phyloP scores from a whole-genome alignment of 1,284 basidiomycete genomes.

The Sanghuangporus baumii region DNA sequence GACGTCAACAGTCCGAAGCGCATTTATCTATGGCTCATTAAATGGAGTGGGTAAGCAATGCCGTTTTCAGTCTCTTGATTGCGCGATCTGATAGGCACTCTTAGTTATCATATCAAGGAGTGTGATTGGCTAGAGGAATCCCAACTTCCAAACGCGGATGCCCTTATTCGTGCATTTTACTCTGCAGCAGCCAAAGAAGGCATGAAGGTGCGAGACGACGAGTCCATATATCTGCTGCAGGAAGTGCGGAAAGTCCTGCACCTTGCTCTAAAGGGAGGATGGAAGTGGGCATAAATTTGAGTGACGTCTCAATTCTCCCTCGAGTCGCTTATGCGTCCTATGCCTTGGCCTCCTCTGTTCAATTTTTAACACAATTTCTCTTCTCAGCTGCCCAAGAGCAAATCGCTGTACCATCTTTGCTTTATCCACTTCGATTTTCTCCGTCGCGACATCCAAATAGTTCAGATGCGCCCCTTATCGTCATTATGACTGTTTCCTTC shows the following conservation, averaged over 20 bases:
- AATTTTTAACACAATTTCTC: too few relatives aligned
- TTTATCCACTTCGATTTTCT: too few relatives aligned
- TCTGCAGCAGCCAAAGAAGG: background rate
- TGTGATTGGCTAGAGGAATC: conserved; percentile 3
- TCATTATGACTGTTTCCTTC: too few relatives aligned
- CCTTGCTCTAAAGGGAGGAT: background rate
- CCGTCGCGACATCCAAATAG: too few relatives aligned
- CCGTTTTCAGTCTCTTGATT: background rate
- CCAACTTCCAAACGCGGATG: background rate
- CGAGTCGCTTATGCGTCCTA: too few relatives aligned
- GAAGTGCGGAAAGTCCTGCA: background rate
- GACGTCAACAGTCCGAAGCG: background rate
- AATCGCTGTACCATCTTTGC: too few relatives aligned
- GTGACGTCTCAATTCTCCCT: too few relatives aligned
- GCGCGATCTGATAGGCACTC: background rate
- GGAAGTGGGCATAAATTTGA: background rate
- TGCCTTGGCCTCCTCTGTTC: too few relatives aligned
- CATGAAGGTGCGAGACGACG: background rate
- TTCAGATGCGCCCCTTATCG: too few relatives aligned
- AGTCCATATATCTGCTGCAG: background rate
- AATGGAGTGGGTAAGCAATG: conserved; percentile 12
- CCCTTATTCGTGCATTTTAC: conserved; percentile 10
- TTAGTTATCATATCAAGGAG: conserved; percentile 8
- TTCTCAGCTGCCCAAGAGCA: too few relatives aligned
- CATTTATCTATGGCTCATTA: conserved; percentile 12